Evolutionary conservation across 352 stramenopile species (phyloP), one percentile per base, ranked within the genome.

Genomic region (Phytophthora capsici): DNA sequence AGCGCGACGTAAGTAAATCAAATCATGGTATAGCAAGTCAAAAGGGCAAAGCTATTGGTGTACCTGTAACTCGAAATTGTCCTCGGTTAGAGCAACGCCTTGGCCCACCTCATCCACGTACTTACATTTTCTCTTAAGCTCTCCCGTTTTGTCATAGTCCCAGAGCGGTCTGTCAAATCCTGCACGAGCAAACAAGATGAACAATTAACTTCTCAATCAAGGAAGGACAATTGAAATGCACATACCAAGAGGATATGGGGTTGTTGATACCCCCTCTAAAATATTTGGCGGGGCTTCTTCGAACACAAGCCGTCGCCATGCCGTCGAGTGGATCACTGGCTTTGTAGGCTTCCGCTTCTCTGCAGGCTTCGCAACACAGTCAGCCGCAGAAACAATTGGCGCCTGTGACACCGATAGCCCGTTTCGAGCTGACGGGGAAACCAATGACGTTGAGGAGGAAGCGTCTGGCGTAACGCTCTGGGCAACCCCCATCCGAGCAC

Each of bases 261-360:
- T 57, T 47, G 44, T 46, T 13, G 50, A 47, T n/a, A 74, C 62
- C 23, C 43, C 59, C 13, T 64, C 19, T 23, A 81, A 40, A 13
- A 81, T 68, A 58, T 78, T 81, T 4, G 61, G 48, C 8, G 69
- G 73, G 10, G 73, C 70, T 53, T 73, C 41, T 44, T 53, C 37
- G 45, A 81, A 76, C 25, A 74, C 45, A 10, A 81, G 54, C 22
- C 69, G 65, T 50, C 73, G 50, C 73, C 73, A 81, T 4, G 73
- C 68, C 4, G 73, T 81, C 9, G 69, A 77, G 57, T 81, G 73
- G 34, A 81, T 63, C 9, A 81, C 57, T 47, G 65, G 65, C 23
- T 62, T 57, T 4, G 16, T 5, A 26, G 34, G 19, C 4, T 57
- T 69, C 22, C 67, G 22, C 4, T 56, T 69, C 19, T 73, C 40